Conservation (phyloP, 805 yeast species). For the Monosporozyma siamensis region DNA sequence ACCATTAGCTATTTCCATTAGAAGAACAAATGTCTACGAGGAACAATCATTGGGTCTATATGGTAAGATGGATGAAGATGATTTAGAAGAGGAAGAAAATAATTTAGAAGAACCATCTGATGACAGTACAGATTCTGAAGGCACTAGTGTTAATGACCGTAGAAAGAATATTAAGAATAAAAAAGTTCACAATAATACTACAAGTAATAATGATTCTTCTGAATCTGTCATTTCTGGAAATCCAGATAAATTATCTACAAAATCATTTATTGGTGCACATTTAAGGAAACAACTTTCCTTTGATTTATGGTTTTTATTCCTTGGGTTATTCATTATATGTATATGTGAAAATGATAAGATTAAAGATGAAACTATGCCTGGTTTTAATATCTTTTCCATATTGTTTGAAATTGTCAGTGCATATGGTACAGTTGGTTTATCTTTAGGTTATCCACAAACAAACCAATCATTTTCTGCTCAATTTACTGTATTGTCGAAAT, state of each 20-base stretch:
- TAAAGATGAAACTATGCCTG: constrained; percentile 32
- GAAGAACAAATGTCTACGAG: constrained; percentile 94
- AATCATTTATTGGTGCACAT: constrained; percentile 72
- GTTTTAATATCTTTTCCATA: constrained; percentile 61
- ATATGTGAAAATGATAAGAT: constrained; percentile 73
- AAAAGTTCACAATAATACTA: not conserved
- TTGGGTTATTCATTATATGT: constrained; percentile 79
- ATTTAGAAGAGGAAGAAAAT: not conserved
- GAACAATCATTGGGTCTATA: constrained; percentile 89
- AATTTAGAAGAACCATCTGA: constrained; percentile 4
- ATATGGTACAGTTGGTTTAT: constrained; percentile 91
- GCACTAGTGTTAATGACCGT: no score
- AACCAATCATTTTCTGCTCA: constrained; percentile 66
- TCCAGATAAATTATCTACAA: constrained; percentile 26
- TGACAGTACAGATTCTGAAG: constrained; percentile 16
- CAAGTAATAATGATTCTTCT: not conserved
- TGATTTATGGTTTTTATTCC: constrained; percentile 85
- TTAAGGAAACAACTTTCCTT: constrained; percentile 83
- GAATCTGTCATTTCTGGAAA: not conserved
- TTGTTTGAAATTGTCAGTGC: constrained; percentile 89
- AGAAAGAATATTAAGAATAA: not conserved
- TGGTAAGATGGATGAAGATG: constrained; percentile 13
- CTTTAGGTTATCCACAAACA: constrained; percentile 67
- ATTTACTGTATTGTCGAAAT: constrained; percentile 64
- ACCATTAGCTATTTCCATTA: constrained; percentile 85